Evolutionary conservation across 768 basidiomycete genomes (phyloP).

Genomic region (Boletus insuetus): DNA sequence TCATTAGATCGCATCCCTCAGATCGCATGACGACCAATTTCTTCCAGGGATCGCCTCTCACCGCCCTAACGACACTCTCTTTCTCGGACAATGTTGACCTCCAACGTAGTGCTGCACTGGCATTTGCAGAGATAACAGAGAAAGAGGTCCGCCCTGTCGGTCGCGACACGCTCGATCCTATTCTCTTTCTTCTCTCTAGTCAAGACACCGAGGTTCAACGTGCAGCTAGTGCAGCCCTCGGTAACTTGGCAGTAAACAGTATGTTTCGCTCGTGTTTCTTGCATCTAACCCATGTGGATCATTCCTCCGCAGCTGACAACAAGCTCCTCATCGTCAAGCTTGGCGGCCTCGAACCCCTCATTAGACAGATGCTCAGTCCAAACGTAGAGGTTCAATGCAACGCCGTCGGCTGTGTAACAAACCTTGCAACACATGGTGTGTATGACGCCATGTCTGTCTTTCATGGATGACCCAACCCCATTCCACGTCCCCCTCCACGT

Average conservation of each 20-base stretch:
- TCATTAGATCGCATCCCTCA: neutral
- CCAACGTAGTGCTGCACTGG: conserved; percentile 95
- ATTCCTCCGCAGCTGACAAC: conserved; percentile 75
- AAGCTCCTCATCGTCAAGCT: conserved; percentile 98
- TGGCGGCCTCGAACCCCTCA: conserved; percentile 95
- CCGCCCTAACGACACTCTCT: conserved; percentile 92
- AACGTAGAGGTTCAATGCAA: conserved; percentile 99
- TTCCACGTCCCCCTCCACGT: conserved; percentile 8
- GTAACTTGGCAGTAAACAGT: conserved; percentile 98
- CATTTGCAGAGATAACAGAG: conserved; percentile 99
- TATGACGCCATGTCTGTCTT: conserved; percentile 2
- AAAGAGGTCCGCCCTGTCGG: conserved; percentile 98
- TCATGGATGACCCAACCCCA: conserved; percentile 1
- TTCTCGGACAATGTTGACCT: conserved; percentile 99
- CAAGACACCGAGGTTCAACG: conserved; percentile 99
- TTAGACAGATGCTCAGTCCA: conserved; percentile 97
- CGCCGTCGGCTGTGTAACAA: conserved; percentile 98
- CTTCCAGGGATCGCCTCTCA: conserved; percentile 89
- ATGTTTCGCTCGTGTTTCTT: conserved; percentile 36
- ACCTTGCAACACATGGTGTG: conserved; percentile 95
- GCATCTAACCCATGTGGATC: conserved; percentile 10
- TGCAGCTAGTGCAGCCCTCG: conserved; percentile 94
- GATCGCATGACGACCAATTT: conserved; percentile 99
- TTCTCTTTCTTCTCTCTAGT: conserved; percentile 93
- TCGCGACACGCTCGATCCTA: conserved; percentile 96